phyloP scores from a whole-genome alignment of 2,329 filamentous ascomycete species.

The Neurospora crassa region DNA sequence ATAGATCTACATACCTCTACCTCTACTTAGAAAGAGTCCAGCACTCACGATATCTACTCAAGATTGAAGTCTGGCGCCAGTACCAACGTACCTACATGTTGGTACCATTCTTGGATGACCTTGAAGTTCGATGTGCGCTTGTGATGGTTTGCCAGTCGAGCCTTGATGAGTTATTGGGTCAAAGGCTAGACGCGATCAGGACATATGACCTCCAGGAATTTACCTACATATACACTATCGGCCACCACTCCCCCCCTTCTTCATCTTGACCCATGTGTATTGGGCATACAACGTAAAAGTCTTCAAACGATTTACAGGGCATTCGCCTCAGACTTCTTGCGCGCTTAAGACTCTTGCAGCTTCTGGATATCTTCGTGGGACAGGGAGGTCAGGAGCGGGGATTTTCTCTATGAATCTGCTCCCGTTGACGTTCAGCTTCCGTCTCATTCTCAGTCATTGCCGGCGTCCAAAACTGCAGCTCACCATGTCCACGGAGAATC shows the following conservation, averaged over 20 bases:
- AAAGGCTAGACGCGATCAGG: background rate
- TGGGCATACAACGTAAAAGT: conserved; percentile 17
- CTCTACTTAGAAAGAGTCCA: no score
- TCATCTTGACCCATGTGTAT: conserved; percentile 17
- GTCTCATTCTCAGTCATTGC: background rate
- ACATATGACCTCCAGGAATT: no score
- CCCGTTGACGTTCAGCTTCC: background rate
- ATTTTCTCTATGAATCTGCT: background rate
- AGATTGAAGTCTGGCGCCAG: background rate
- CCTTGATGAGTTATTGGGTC: no score
- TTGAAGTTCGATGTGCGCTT: background rate
- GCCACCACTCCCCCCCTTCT: conserved; percentile 61
- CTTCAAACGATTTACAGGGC: conserved; percentile 73
- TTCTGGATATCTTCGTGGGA: conserved; percentile 96
- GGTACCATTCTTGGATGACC: accelerated
- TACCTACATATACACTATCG: conserved; percentile 38
- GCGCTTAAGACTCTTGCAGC: conserved; percentile 80
- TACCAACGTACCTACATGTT: background rate
- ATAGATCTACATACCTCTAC: no score
- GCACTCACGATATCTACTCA: background rate
- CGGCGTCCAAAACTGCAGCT: background rate
- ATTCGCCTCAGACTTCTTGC: conserved; percentile 82
- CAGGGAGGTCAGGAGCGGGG: conserved; percentile 28
- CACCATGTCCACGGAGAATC: background rate
- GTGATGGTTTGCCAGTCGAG: background rate